phyloP scores from a whole-genome alignment of 1,284 basidiomycete species.

The Sphaerobolus stellatus region DNA sequence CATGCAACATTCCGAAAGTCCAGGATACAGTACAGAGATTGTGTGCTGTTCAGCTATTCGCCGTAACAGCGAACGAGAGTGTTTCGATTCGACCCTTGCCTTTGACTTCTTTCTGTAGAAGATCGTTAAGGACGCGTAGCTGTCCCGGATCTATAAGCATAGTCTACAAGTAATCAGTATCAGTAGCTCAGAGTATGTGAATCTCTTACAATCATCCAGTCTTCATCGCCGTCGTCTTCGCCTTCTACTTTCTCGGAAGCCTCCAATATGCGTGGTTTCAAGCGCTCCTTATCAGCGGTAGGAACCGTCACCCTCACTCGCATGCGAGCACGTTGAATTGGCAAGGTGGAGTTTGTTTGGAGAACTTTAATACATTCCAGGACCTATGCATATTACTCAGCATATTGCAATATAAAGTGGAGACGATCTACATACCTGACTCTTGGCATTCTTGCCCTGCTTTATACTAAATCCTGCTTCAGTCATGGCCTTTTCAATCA shows the following conservation, averaged over 20 bases:
- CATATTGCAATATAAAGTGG: not conserved
- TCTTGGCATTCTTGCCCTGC: conserved; percentile 87
- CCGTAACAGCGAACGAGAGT: conserved; percentile 67
- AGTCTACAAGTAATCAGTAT: conserved; percentile 49
- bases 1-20: not conserved
- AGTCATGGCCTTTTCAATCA: conserved; percentile 98
- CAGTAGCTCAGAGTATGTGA: not conserved
- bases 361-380: conserved; percentile 89
- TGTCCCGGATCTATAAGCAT: conserved; percentile 92
- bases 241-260: conserved; percentile 83
- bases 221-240: conserved; percentile 70
- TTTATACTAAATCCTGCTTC: conserved; percentile 93
- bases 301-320: conserved; percentile 84
- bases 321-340: conserved; percentile 93
- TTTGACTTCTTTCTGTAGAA: conserved; percentile 89
- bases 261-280: conserved; percentile 74
- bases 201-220: conserved; percentile 84
- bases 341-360: conserved; percentile 77
- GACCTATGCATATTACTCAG: conserved; percentile 62
- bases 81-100: conserved; percentile 84
- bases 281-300: conserved; percentile 64
- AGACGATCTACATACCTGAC: conserved; percentile 56
- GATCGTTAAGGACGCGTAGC: conserved; percentile 86
- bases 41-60: conserved; percentile 26
- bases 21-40: not conserved